These are phyloP conservation scores for Vanrija sp. DNA, from an alignment of 1,284 basidiomycete species.

Conservation along the genomic window DNA sequence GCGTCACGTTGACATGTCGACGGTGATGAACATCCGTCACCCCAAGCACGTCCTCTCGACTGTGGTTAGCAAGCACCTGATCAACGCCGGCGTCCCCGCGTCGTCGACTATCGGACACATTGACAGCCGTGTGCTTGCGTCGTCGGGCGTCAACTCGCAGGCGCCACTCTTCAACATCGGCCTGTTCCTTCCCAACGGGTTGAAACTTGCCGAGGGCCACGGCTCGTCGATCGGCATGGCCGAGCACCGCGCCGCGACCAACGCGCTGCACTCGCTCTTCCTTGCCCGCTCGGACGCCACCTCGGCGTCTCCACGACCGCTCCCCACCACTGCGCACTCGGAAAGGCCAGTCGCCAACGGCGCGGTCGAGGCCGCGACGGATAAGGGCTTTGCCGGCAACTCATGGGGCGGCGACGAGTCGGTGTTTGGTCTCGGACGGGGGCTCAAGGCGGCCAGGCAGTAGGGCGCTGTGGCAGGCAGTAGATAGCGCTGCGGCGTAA, in stretches of 20 bases:
- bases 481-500: neutral
- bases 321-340: constrained; percentile 11
- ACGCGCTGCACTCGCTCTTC: constrained; percentile 43
- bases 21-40: constrained; percentile 83
- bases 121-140: constrained; percentile 70
- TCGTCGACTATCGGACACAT: constrained; percentile 55
- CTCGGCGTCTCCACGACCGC: neutral
- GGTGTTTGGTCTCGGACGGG: constrained; percentile 8
- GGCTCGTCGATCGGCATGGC: constrained; percentile 93
- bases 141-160: constrained; percentile 83
- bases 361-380: neutral
- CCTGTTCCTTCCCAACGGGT: constrained; percentile 76
- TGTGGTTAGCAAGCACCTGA: constrained; percentile 66
- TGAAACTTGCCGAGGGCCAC: constrained; percentile 89
- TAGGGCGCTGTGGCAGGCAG: constrained; percentile 1
- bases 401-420: constrained; percentile 9
- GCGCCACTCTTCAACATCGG: constrained; percentile 91
- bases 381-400: neutral
- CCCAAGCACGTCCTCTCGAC: constrained; percentile 74
- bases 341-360: constrained; percentile 5
- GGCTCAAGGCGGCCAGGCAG: neutral
- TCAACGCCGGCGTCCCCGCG: constrained; percentile 52
- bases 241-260: constrained; percentile 70
- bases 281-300: constrained; percentile 26
- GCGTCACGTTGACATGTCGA: constrained; percentile 72